Conservation (phyloP, 208 protist species). For the Acanthamoeba lenticulata region DNA sequence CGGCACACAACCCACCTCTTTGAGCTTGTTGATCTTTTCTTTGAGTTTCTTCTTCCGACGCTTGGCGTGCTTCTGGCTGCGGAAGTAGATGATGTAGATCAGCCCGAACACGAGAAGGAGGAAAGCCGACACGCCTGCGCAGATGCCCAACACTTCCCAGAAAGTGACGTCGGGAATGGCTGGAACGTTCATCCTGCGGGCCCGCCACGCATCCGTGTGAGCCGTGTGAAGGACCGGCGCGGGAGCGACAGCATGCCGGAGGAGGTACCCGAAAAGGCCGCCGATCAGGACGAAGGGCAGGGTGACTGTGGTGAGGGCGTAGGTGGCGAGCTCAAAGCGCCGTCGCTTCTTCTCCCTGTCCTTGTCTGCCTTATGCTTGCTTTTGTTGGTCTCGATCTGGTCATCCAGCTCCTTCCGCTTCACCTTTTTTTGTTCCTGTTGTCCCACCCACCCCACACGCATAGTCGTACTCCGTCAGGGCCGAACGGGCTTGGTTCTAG, state of each 20-base stretch:
- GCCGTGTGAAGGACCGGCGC: not conserved
- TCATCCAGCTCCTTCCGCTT: not conserved
- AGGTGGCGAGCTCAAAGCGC: not conserved
- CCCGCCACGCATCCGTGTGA: not conserved
- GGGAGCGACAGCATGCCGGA: too few species aligned
- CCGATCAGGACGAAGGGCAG: not conserved
- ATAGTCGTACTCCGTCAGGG: not conserved
- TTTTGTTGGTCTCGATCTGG: not conserved
- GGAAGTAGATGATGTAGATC: not conserved
- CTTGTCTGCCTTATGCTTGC: not conserved
- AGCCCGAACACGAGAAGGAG: not conserved
- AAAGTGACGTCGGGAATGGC: not conserved
- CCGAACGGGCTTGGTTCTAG: not conserved
- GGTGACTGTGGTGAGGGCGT: not conserved
- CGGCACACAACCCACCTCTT: not conserved
- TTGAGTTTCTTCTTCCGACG: slow-evolving; percentile 9
- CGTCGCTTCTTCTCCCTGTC: not conserved
- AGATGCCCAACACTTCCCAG: not conserved
- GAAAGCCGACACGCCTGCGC: not conserved
- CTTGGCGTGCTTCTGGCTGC: not conserved
- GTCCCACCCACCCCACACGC: too few species aligned
- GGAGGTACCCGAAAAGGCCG: not conserved
- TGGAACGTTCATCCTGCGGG: not conserved
- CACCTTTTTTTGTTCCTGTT: slow-evolving; percentile 52
- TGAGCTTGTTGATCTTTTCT: not conserved